Conservation (phyloP, 2,329 filamentous ascomycete species). For the Monilinia aucupariae region DNA sequence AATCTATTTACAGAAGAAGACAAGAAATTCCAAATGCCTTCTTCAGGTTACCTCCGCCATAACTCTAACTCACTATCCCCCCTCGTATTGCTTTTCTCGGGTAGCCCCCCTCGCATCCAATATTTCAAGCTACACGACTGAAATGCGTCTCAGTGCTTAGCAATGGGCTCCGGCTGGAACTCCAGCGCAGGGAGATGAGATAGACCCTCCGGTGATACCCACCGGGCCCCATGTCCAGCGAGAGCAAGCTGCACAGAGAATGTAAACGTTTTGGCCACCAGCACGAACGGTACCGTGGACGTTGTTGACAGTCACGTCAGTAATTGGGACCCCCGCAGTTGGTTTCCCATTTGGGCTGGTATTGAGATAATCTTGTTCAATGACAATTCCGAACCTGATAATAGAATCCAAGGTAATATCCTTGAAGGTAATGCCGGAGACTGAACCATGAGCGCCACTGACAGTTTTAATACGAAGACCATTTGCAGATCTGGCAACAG, state of each 20-base stretch:
- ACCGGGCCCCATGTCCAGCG: conserved; percentile 52
- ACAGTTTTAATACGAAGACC: conserved; percentile 40
- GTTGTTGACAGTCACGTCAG: conserved; percentile 42
- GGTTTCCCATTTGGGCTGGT: conserved; percentile 27
- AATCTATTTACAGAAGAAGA: too few relatives aligned
- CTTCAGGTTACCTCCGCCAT: too few relatives aligned
- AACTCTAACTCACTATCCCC: too few relatives aligned
- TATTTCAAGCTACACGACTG: too few relatives aligned
- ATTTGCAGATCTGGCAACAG: conserved; percentile 47
- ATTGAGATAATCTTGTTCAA: conserved; percentile 50
- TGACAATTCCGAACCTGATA: conserved; percentile 42
- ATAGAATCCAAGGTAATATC: conserved; percentile 47
- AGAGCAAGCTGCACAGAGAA: conserved; percentile 49
- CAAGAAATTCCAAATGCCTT: too few relatives aligned
- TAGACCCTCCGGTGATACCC: conserved; percentile 49
- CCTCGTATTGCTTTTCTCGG: too few relatives aligned
- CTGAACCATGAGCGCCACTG: conserved; percentile 36
- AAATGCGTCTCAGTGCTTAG: too few relatives aligned
- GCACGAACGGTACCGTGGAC: conserved; percentile 42
- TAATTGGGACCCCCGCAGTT: conserved; percentile 44
- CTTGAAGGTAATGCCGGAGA: conserved; percentile 47
- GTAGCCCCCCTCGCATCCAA: too few relatives aligned
- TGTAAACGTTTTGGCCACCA: conserved; percentile 42
- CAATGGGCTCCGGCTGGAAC: too few relatives aligned
- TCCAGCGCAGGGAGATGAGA: too few relatives aligned